phyloP scores from a whole-genome alignment of 1,284 basidiomycete genomes.

The Cutaneotrichosporon cavernicola region DNA sequence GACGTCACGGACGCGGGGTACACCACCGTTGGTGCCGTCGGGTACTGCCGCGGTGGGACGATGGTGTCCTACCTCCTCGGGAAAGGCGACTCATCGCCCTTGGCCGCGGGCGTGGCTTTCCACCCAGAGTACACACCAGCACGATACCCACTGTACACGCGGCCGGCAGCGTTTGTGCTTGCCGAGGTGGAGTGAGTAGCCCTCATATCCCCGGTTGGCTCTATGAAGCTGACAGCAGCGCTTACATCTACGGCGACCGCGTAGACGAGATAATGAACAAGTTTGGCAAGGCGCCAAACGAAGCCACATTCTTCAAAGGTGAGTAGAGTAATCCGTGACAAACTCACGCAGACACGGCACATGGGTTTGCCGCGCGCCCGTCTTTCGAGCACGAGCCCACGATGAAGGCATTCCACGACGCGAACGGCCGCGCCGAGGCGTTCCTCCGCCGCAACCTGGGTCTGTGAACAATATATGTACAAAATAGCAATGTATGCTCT shows the following conservation, averaged over 20 bases:
- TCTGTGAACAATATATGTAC: background rate
- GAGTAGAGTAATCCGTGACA: background rate
- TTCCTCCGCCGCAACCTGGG: slow-evolving; percentile 55
- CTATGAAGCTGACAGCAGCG: slow-evolving; percentile 1
- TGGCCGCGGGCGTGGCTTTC: slow-evolving; percentile 59
- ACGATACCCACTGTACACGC: slow-evolving; percentile 57
- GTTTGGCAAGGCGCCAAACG: slow-evolving; percentile 37
- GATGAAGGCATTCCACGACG: slow-evolving; percentile 59
- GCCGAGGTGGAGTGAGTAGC: slow-evolving; percentile 59
- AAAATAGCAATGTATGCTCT: background rate
- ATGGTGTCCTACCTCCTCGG: slow-evolving; percentile 37
- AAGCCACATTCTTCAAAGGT: slow-evolving; percentile 6
- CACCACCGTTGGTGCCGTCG: slow-evolving; percentile 61
- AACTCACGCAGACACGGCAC: slow-evolving; percentile 51
- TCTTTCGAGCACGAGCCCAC: slow-evolving; percentile 56
- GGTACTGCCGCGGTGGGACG: slow-evolving; percentile 65
- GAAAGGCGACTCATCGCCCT: slow-evolving; percentile 31
- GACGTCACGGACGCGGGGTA: background rate
- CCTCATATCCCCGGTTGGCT: background rate
- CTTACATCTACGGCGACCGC: slow-evolving; percentile 52
- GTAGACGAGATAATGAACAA: slow-evolving; percentile 56
- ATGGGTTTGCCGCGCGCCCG: slow-evolving; percentile 62
- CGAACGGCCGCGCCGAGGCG: slow-evolving; percentile 54
- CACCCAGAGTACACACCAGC: slow-evolving; percentile 59
- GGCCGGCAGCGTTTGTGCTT: slow-evolving; percentile 60